Base-by-base conservation (phyloP, 2,329 filamentous ascomycete genomes). In the Trichoderma endophyticum region DNA sequence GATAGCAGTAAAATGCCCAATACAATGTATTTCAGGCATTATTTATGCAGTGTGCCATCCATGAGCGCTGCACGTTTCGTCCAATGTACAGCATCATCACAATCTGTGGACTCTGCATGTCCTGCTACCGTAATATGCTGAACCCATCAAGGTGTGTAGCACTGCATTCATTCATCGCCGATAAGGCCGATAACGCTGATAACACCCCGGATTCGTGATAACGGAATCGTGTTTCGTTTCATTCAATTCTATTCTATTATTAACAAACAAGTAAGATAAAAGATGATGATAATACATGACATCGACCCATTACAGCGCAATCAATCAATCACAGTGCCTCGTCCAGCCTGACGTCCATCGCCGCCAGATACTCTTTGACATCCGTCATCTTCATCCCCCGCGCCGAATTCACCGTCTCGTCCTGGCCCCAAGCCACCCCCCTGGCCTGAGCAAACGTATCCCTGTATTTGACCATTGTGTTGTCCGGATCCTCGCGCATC, bases 401-500 rank as follows among this genome's bases (percentile, higher is more conserved):
- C 77, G 84, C 75, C 3, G 76, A 73, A 78, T 91, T 92, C 74
- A 88, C 83, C 8, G 88, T 91, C 73, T 77, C 77, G 11, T 82
- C 78, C 76, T 83, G 80, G 8, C 86, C 83, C 90, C 90, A 92
- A 51, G 84, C 84, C 6, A 91, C 86, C 0, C 90, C 90, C 8
- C 79, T 81, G 0, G 88, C 88, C 70, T 86, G 81, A 1, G 85
- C 88, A 82, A 92, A 92, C 0, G 90, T 86, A 73, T 86, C 81
- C 26, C 87, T 82, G 79, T 92, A 92, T 80, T 88, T 91, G 75
- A 84, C 83, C 76, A 91, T 82, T 3, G 77, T 77, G 75, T 77
- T 77, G 75, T 63, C 83, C 0, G 86, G 85, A 6, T 88, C 83
- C 12, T 79, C 78, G 24, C 75, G 76, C 74, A 90, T 77, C 74